A percentile compares a stretch with the other conserved stretches of the same genome.
Evolutionary conservation across 305 asterid genomes (phyloP).

Genomic region (Fraxinus platypoda): DNA sequence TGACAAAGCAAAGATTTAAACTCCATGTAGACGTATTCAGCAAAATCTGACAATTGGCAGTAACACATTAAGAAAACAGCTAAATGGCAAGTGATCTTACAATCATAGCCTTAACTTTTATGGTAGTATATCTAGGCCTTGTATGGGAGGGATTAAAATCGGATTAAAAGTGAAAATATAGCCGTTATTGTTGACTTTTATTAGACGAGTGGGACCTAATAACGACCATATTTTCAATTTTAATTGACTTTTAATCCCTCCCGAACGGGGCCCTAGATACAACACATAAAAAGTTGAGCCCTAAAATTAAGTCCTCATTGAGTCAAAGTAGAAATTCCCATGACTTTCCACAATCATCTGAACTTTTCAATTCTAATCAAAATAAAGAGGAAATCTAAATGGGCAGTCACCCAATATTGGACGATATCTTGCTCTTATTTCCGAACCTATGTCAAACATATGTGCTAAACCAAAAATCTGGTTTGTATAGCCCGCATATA

Average conservation of each 20-base stretch:
- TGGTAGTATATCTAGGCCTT: neutral
- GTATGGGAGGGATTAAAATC: no score
- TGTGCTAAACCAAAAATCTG: neutral
- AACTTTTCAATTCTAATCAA: neutral
- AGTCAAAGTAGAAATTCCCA: conserved; percentile 9
- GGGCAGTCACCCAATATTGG: neutral
- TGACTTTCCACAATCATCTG: conserved; percentile 2
- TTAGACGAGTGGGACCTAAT: no score
- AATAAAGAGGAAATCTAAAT: neutral
- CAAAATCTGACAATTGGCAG: conserved; percentile 7
- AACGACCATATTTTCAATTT: no score
- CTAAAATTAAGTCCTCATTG: conserved; percentile 6
- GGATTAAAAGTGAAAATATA: no score
- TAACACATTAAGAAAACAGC: neutral
- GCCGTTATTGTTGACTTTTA: no score
- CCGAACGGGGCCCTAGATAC: no score
- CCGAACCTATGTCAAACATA: neutral
- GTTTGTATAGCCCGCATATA: neutral
- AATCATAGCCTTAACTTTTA: conserved; percentile 10
- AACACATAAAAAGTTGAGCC: neutral
- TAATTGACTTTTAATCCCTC: no score
- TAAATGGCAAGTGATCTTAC: neutral
- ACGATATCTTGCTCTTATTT: neutral
- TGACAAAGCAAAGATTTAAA: conserved; percentile 19
- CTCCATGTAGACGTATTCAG: conserved; percentile 15